Base-by-base conservation (phyloP, 2,329 filamentous ascomycete genomes). In the Monilinia laxa region DNA sequence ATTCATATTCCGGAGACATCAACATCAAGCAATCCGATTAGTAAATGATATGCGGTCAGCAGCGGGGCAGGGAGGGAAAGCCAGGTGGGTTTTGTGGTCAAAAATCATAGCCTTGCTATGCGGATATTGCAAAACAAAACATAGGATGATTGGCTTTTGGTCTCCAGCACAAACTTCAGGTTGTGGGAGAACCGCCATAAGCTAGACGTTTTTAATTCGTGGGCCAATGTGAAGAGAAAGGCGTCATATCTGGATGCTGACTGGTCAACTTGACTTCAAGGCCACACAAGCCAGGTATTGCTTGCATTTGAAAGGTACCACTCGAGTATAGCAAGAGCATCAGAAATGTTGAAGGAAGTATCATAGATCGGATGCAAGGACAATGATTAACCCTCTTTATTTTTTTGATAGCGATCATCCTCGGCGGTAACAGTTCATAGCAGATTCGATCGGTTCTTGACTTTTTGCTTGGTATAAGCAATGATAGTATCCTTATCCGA, bases 11-110 rank as follows among this genome's bases (percentile, higher is more conserved):
- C 28, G 16, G 42, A 31, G 49, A 31, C 25, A 60, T 14, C 25
- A 47, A n/a, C 53, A 58, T 23, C 53, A 64, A 20, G 12, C 12
- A 18, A 38, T 51, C 28, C n/a, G 31, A 20, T 58, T 58, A 35
- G 53, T 58, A 40, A 51, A 64, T 35, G 53, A 49, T 58, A 51
- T 64, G 53, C 62, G 57, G 62, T 64, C 25, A 64, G 62, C 42
- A 56, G 3, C 40, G 18, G 11, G 23, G 25, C 35, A 12, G 38
- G 20, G 12, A 38, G 20, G 12, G 23, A 28, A 51, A 60, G 7
- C 20, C n/a, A 25, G 28, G 16, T 25, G 45, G 20, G 1, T 12
- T 47, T 49, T 60, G 35, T 18, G 57, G 25, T 20, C 11, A 4
- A 38, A 25, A 11, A 18, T 12, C 20, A 49, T 51, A 49, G 42